These are phyloP conservation scores for Beauveria rudraprayagi DNA, from an alignment of 2,329 filamentous ascomycete genomes.

Conservation along the genomic window DNA sequence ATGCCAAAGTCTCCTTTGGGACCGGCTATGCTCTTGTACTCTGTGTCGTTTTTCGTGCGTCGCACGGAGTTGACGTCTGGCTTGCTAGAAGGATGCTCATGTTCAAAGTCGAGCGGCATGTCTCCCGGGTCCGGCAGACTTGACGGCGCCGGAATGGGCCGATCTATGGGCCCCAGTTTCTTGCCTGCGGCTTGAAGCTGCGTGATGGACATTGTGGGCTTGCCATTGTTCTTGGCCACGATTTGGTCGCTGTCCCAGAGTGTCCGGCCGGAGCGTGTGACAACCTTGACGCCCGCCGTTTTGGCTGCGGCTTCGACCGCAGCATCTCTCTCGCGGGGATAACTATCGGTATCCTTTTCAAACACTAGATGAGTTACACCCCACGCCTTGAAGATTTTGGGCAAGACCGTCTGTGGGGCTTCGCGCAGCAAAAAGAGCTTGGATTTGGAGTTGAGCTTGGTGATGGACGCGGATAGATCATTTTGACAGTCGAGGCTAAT, in stretches of 20 bases:
- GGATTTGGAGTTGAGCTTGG: conserved; percentile 59
- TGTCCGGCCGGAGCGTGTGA: conserved; percentile 57
- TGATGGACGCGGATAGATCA: conserved; percentile 60
- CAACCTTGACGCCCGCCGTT: conserved; percentile 58
- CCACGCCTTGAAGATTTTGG: conserved; percentile 67
- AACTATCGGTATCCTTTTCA: conserved; percentile 71
- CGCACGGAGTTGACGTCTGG: conserved; percentile 54
- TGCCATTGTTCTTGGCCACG: conserved; percentile 55
- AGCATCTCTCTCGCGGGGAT: conserved; percentile 57
- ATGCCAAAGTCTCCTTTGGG: conserved; percentile 61
- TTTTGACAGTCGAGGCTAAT: conserved; percentile 61
- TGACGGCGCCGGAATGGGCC: conserved; percentile 52
- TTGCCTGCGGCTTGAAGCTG: conserved; percentile 57
- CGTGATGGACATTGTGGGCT: conserved; percentile 66
- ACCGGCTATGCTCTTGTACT: conserved; percentile 55
- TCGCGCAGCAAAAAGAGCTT: conserved; percentile 67
- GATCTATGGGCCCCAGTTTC: conserved; percentile 53
- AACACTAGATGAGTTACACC: conserved; percentile 68
- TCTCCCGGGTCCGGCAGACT: conserved; percentile 57
- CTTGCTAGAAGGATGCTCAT: conserved; percentile 38
- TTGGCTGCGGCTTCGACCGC: conserved; percentile 50
- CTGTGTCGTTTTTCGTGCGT: conserved; percentile 45
- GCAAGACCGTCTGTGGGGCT: conserved; percentile 61
- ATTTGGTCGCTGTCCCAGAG: conserved; percentile 67
- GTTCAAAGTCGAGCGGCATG: conserved; percentile 51